These are phyloP conservation scores for Eremochloa ophiuroides DNA, from an alignment of 176 grass and related monocot genomes.

Conservation along the genomic window DNA sequence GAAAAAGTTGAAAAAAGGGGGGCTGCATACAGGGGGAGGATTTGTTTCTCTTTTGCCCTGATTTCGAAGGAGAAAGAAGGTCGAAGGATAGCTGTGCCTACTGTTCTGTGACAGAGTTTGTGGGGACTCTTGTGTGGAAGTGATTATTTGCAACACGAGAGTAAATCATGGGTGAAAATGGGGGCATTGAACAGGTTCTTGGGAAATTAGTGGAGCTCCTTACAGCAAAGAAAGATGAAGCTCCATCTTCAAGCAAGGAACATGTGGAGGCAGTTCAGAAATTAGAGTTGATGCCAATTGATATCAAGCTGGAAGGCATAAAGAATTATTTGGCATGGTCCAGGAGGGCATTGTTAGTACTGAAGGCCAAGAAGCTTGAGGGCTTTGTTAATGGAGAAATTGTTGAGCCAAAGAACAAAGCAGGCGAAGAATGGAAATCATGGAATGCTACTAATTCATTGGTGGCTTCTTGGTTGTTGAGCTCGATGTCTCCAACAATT, in stretches of 20 bases:
- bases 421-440: background rate
- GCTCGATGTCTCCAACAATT: background rate
- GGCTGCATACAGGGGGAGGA: no score
- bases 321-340: background rate
- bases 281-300: background rate
- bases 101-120: no score
- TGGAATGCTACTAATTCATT: background rate
- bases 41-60: no score
- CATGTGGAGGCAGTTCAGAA: background rate
- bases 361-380: background rate
- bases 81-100: no score
- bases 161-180: no score
- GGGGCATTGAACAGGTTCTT: background rate
- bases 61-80: no score
- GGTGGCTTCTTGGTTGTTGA: background rate
- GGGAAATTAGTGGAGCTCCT: background rate
- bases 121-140: no score
- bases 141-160: no score
- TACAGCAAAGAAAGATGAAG: background rate
- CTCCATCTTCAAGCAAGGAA: background rate
- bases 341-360: background rate
- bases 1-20: no score
- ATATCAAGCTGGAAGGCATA: background rate
- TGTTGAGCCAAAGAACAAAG: background rate
- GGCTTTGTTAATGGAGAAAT: background rate